phyloP scores from a whole-genome alignment of 352 stramenopile genomes.

The Blastocystis hominis region DNA sequence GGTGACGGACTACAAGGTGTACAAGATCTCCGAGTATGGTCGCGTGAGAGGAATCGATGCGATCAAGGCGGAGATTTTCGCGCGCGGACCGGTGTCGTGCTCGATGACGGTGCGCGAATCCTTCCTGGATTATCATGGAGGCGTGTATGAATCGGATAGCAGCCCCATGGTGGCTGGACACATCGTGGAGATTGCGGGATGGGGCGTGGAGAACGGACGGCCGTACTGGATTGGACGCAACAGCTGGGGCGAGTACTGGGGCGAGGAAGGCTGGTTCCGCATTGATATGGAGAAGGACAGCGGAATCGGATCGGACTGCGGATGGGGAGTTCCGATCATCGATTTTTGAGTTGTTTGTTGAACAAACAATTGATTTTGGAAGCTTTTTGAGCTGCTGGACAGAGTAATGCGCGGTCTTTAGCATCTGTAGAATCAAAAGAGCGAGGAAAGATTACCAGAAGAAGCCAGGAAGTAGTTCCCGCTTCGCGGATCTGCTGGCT shows the following conservation, averaged over 20 bases:
- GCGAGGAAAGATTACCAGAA: background rate
- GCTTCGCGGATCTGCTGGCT: background rate
- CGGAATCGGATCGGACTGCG: constrained; percentile 69
- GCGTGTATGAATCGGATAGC: constrained; percentile 74
- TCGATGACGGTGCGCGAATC: constrained; percentile 70
- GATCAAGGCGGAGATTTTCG: constrained; percentile 83
- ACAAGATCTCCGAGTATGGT: constrained; percentile 80
- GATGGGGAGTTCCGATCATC: constrained; percentile 74
- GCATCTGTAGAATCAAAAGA: background rate
- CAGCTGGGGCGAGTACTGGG: constrained; percentile 81
- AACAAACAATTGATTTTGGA: constrained; percentile 39
- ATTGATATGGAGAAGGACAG: constrained; percentile 80
- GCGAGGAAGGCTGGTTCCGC: constrained; percentile 80
- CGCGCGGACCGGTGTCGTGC: constrained; percentile 77
- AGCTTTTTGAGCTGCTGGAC: background rate
- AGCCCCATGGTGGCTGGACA: constrained; percentile 75
- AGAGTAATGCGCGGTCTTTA: constrained; percentile 24
- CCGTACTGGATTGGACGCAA: constrained; percentile 84
- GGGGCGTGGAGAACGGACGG: constrained; percentile 72
- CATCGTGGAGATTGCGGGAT: constrained; percentile 77
- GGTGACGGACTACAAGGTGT: constrained; percentile 75
- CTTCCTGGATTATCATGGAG: constrained; percentile 71
- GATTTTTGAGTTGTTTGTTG: constrained; percentile 42
- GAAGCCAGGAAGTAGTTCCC: constrained; percentile 14
- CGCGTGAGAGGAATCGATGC: constrained; percentile 71